Evolutionary conservation across 768 basidiomycete genomes (phyloP), one percentile per base, ranked within the genome.

Genomic region (Phylloporus arenicola): DNA sequence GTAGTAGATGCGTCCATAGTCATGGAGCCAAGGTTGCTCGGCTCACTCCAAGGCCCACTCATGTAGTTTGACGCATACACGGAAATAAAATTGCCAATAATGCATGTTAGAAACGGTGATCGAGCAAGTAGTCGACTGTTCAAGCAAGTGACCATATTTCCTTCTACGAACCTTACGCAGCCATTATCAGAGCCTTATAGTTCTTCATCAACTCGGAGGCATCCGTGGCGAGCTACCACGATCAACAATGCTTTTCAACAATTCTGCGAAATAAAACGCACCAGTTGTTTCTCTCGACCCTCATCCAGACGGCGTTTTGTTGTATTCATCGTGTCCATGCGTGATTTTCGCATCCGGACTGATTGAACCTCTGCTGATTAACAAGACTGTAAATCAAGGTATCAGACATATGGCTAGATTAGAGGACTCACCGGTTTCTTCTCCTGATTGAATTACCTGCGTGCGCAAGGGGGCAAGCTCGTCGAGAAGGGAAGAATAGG

Each of bases 191-290:
- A 41, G 72, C 64, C 51, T 75, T 75, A 50, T 73, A 75, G 50
- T 73, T 65, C 41, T 67, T 74, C 57, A 75, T 70, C 43, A 72
- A 59, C 17, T 64, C 68, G 25, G 66, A 59, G 9, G 73, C 70
- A 52, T 75, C 72, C 39, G 60, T 61, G 7, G 64, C 69, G 24
- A 75, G 58, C 72, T 74, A 43, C 39, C 19, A 33, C 24, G 27
- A 22, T 46, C 22, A 43, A 40, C 14, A 45, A 48, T 39, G 38
- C 20, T 42, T 25, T 50, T 24, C 33, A 48, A 41, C 22, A 35
- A 38, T 27, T 9, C 9, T 20, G 8, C 10, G 51, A 40, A 22
- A 20, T 7, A 43, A 46, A 19, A 29, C 45, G 43, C 40, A 70
- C 73, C 60, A 67, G 65, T 46, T 74, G 74, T 25, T 62, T 65